Conservation (phyloP, 2,329 filamentous ascomycete species). For the Sporothrix humicola region DNA sequence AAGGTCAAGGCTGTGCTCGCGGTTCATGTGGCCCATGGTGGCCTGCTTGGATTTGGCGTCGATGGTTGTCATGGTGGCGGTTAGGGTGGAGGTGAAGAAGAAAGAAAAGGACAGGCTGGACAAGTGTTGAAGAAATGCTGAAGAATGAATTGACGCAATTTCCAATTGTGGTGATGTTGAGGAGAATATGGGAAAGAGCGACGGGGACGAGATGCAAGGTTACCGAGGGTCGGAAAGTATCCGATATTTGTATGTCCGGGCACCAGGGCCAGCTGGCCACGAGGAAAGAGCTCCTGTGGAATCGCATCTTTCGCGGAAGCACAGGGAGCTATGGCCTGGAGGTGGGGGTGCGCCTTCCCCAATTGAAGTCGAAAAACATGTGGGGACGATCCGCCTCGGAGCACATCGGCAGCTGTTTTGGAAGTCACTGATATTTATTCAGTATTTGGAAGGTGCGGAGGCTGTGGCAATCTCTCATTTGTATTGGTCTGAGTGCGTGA, state of each 20-base stretch:
- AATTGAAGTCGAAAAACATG: not conserved
- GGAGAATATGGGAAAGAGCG: too few relatives aligned
- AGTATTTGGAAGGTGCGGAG: not conserved
- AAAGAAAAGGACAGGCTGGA: not conserved
- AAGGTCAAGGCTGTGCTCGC: slow-evolving; percentile 76
- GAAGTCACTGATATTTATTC: not conserved
- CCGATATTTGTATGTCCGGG: not conserved
- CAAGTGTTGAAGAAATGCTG: not conserved
- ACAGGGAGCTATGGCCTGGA: not conserved
- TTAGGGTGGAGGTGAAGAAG: too few relatives aligned
- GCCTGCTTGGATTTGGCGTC: slow-evolving; percentile 40
- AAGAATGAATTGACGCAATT: not conserved
- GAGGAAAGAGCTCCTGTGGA: slow-evolving; percentile 9
- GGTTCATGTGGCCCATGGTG: slow-evolving; percentile 84
- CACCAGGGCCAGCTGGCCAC: not conserved
- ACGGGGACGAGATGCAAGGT: not conserved
- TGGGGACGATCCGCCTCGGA: slow-evolving; percentile 19
- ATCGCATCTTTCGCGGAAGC: not conserved
- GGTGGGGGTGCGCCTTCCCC: slow-evolving; percentile 13
- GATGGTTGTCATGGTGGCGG: slow-evolving; percentile 31
- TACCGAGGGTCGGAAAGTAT: not conserved
- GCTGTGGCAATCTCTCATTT: not conserved
- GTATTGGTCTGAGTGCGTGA: not conserved
- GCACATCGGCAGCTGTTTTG: not conserved
- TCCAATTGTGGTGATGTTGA: not conserved